Percentiles rank a stretch among this genome's conserved stretches.
These are phyloP conservation scores for Eimeria sp. DNA, from an alignment of 169 alveolate genomes.

Conservation along the genomic window DNA sequence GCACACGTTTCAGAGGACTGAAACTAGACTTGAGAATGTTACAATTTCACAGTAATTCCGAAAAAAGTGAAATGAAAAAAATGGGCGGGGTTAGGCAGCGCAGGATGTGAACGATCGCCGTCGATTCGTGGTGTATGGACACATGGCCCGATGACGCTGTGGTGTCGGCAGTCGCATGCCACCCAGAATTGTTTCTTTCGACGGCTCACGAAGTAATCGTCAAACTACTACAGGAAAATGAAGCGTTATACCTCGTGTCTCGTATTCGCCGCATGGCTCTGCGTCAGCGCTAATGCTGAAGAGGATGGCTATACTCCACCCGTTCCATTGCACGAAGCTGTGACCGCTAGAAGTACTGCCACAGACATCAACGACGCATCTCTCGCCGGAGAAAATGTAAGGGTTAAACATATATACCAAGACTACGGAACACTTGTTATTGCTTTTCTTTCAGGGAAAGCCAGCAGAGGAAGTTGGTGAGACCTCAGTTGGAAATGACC, in stretches of 20 bases:
- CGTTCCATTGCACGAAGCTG: conserved; percentile 67
- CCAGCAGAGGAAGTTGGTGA: conserved; percentile 46
- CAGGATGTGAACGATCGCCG: not conserved
- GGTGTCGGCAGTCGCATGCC: conserved; percentile 35
- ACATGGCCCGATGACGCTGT: conserved; percentile 39
- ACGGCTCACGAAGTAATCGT: conserved; percentile 28
- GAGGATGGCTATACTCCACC: conserved; percentile 61
- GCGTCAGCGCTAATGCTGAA: conserved; percentile 64
- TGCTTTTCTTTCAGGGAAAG: conserved; percentile 2
- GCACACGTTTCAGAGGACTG: conserved; percentile 1
- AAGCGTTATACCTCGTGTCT: conserved; percentile 54
- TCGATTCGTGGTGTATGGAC: conserved; percentile 70
- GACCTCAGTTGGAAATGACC: not conserved
- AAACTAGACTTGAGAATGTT: not conserved
- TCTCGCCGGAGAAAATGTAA: conserved; percentile 28
- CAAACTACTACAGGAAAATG: conserved; percentile 33
- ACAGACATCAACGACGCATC: conserved; percentile 71
- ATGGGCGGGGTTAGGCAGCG: not conserved
- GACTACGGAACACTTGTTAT: too few species aligned
- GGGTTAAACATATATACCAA: not conserved
- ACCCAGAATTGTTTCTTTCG: conserved; percentile 43
- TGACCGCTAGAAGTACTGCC: conserved; percentile 35
- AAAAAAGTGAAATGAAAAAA: not conserved
- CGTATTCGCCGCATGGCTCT: conserved; percentile 70
- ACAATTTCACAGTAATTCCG: not conserved